These are phyloP conservation scores for Carex arenaria DNA, from an alignment of 202 grass and related monocot species.

Conservation along the genomic window DNA sequence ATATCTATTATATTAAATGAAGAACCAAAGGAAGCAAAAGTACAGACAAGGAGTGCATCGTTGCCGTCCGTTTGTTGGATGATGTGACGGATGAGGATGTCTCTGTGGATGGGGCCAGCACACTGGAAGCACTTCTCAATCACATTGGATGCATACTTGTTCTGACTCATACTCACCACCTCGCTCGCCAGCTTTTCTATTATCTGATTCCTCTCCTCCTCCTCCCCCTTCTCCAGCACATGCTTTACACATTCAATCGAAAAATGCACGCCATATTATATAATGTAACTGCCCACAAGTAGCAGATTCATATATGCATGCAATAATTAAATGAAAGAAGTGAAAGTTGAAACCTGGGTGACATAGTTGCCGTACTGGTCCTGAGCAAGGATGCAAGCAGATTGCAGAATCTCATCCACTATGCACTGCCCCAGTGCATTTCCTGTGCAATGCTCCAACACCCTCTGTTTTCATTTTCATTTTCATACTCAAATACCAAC, in stretches of 20 bases:
- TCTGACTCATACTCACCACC: slow-evolving; percentile 90
- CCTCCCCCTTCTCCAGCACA: slow-evolving; percentile 78
- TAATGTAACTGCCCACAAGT: not conserved
- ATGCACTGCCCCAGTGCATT: slow-evolving; percentile 79
- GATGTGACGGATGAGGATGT: slow-evolving; percentile 72
- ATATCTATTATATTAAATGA: too few species aligned
- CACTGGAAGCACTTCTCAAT: slow-evolving; percentile 91
- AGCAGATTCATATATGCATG: too few species aligned
- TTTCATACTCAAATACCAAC: not conserved
- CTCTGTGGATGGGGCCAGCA: slow-evolving; percentile 56
- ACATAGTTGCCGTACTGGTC: slow-evolving; percentile 99
- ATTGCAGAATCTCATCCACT: slow-evolving; percentile 95
- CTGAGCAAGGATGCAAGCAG: slow-evolving; percentile 76
- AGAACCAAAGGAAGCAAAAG: not conserved
- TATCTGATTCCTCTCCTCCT: slow-evolving; percentile 68
- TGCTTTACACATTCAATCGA: slow-evolving; percentile 33
- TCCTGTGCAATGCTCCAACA: slow-evolving; percentile 83
- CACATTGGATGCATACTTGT: slow-evolving; percentile 95
- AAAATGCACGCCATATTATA: not conserved
- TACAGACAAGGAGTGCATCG: slow-evolving; percentile 74
- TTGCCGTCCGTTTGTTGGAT: slow-evolving; percentile 86
- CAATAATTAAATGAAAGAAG: not conserved
- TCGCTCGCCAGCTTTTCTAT: slow-evolving; percentile 77
- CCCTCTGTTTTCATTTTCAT: slow-evolving; percentile 48
- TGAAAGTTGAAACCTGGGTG: slow-evolving; percentile 58